These are phyloP conservation scores for Isoetes taiwanensis DNA, from an alignment of 75 land plant species.

Conservation along the genomic window DNA sequence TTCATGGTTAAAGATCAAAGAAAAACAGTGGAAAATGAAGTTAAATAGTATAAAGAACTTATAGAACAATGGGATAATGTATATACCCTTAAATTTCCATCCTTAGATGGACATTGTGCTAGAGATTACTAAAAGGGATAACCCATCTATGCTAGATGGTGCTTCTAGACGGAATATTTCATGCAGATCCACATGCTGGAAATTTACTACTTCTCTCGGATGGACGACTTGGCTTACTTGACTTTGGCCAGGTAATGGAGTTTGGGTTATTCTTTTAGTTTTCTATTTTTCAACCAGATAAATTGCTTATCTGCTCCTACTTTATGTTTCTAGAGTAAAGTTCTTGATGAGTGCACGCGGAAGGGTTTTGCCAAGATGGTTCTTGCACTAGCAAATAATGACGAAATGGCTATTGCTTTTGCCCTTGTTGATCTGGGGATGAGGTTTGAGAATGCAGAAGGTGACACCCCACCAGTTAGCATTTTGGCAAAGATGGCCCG, in stretches of 20 bases:
- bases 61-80: no score
- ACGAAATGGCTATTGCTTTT: slow-evolving; percentile 18
- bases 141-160: no score
- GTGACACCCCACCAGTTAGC: slow-evolving; percentile 10
- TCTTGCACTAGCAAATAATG: slow-evolving; percentile 16
- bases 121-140: no score
- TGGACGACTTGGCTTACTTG: slow-evolving; percentile 32
- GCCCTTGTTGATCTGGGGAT: slow-evolving; percentile 24
- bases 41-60: no score
- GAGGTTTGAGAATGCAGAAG: slow-evolving; percentile 19
- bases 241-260: slow-evolving; percentile 28
- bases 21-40: no score
- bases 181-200: slow-evolving; percentile 44
- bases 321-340: slow-evolving; percentile 24
- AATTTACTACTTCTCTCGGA: slow-evolving; percentile 28
- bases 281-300: background rate
- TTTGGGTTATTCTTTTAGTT: background rate
- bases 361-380: slow-evolving; percentile 22
- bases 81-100: no score
- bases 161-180: slow-evolving; percentile 32
- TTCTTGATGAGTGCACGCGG: slow-evolving; percentile 15
- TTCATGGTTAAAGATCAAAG: no score
- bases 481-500: slow-evolving; percentile 29
- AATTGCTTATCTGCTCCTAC: background rate
- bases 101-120: no score